phyloP scores from a whole-genome alignment of 345 rosid genomes.

The Gossypium australe region DNA sequence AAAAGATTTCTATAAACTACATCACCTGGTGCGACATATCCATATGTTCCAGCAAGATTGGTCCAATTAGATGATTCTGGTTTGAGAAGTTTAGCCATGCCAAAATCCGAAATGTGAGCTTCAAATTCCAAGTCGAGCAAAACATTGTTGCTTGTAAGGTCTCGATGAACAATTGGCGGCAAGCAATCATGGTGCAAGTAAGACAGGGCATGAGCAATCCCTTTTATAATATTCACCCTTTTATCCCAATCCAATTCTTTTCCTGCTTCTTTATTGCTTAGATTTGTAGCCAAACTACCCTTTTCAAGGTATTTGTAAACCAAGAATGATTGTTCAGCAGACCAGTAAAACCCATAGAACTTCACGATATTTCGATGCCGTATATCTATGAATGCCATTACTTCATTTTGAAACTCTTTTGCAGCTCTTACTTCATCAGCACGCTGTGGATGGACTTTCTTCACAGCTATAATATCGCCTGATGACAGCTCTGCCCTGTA shows the following conservation, averaged over 20 bases:
- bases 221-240: background rate
- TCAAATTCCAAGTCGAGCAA: background rate
- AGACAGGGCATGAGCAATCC: constrained; percentile 3
- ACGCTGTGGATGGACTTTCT: background rate
- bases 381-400: constrained; percentile 20
- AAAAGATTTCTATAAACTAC: background rate
- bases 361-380: constrained; percentile 25
- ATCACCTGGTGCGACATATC: constrained; percentile 27
- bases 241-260: background rate
- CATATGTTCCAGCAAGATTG: constrained; percentile 11
- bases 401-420: constrained; percentile 19
- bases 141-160: constrained; percentile 20
- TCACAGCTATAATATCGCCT: background rate
- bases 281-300: constrained; percentile 26
- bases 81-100: background rate
- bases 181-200: constrained; percentile 12
- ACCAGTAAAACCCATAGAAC: constrained; percentile 23
- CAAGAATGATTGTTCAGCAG: constrained; percentile 12
- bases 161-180: constrained; percentile 10
- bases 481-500: background rate
- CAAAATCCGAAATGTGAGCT: constrained; percentile 7
- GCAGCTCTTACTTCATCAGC: background rate
- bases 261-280: constrained; percentile 11
- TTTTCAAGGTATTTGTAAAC: constrained; percentile 24
- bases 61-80: constrained; percentile 3